A percentile compares a stretch with the other conserved stretches of the same genome.
These are phyloP conservation scores for Delitschia confertaspora DNA, from an alignment of 495 filamentous ascomycete species.

Conservation along the genomic window DNA sequence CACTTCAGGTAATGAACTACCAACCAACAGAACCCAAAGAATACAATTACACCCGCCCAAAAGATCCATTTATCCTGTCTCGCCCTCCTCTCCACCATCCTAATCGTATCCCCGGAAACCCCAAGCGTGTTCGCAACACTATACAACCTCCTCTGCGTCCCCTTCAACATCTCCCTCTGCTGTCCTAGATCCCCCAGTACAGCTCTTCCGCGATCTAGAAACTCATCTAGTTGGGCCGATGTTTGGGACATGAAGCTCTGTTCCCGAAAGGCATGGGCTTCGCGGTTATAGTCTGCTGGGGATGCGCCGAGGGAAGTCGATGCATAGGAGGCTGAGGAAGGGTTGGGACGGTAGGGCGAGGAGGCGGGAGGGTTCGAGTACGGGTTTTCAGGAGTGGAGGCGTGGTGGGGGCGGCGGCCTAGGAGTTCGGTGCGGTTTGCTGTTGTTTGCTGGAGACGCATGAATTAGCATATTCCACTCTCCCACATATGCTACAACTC, in stretches of 20 bases:
- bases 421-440: constrained; percentile 76
- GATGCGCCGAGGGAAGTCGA: constrained; percentile 41
- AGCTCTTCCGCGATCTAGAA: constrained; percentile 78
- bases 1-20: constrained; percentile 78
- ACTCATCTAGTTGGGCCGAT: constrained; percentile 80
- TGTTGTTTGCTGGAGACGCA: constrained; percentile 45
- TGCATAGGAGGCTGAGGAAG: constrained; percentile 14
- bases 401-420: constrained; percentile 77
- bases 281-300: constrained; percentile 55
- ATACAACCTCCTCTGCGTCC: constrained; percentile 82
- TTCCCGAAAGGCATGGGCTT: constrained; percentile 80
- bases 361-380: constrained; percentile 51
- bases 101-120: constrained; percentile 88
- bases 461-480: not conserved
- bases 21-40: constrained; percentile 85
- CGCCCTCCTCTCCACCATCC: constrained; percentile 86
- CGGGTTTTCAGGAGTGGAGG: constrained; percentile 88
- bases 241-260: constrained; percentile 76
- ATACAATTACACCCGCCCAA: constrained; percentile 76
- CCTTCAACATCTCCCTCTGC: constrained; percentile 90
- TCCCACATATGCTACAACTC: not conserved
- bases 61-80: constrained; percentile 98
- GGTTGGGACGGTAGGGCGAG: constrained; percentile 18
- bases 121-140: constrained; percentile 90
- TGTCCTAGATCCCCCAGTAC: constrained; percentile 82